A percentile compares a stretch with the other conserved stretches of the same genome.
Conservation (phyloP, 2,329 filamentous ascomycete genomes). For the Tolypocladium inflatum region DNA sequence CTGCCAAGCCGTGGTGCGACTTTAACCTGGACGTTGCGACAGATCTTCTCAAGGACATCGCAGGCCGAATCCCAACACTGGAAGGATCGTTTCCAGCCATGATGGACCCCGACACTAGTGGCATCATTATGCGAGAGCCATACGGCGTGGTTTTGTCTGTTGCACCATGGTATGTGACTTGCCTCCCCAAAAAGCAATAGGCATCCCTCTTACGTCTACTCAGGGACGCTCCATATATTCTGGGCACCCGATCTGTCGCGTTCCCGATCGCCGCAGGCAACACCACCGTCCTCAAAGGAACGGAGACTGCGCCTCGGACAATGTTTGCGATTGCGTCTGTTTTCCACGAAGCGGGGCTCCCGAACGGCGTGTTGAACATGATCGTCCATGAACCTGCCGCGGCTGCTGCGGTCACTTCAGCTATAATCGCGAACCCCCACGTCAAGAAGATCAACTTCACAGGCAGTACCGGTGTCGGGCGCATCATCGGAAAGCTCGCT, state of each 20-base stretch:
- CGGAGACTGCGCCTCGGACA: constrained; percentile 56
- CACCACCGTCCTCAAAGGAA: constrained; percentile 63
- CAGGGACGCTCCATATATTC: constrained; percentile 49
- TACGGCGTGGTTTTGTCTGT: constrained; percentile 73
- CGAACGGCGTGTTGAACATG: constrained; percentile 64
- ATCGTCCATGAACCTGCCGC: constrained; percentile 56
- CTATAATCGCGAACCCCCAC: constrained; percentile 55
- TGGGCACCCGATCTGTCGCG: constrained; percentile 44
- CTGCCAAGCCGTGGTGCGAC: constrained; percentile 24
- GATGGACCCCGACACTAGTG: constrained; percentile 26
- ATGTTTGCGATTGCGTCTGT: constrained; percentile 53
- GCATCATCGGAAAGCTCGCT: constrained; percentile 59
- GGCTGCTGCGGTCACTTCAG: constrained; percentile 56
- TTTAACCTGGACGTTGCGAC: constrained; percentile 28
- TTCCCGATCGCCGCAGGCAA: constrained; percentile 70
- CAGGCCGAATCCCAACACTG: constrained; percentile 29
- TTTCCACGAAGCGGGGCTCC: constrained; percentile 67
- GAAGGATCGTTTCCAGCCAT: constrained; percentile 26
- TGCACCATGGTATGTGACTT: constrained; percentile 61
- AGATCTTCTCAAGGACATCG: constrained; percentile 32
- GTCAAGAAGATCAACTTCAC: constrained; percentile 84
- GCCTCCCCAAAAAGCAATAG: not conserved
- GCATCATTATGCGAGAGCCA: constrained; percentile 64
- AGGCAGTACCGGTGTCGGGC: constrained; percentile 64
- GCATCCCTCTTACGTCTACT: not conserved